Conservation (phyloP, 2,329 filamentous ascomycete genomes). For the Didymella segeticola region DNA sequence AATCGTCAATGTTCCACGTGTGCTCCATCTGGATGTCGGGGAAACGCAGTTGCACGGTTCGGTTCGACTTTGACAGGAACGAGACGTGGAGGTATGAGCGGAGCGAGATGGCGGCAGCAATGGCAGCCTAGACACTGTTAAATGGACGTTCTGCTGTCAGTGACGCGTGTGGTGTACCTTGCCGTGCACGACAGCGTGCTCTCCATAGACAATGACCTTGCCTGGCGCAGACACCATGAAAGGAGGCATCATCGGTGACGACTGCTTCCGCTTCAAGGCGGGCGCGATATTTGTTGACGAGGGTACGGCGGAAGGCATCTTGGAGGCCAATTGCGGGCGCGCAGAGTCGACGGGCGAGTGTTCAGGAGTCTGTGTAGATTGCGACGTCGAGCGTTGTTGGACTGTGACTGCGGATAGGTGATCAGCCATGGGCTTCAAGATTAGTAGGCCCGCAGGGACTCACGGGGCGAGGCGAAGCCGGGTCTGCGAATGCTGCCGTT, state of each 20-base stretch:
- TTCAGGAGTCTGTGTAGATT: conserved; percentile 38
- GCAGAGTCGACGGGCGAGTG: conserved; percentile 37
- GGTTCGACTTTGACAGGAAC: conserved; percentile 87
- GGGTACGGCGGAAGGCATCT: conserved; percentile 25
- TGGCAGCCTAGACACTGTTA: conserved; percentile 70
- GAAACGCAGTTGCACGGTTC: conserved; percentile 86
- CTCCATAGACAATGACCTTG: conserved; percentile 97
- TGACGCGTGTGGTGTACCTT: conserved; percentile 65
- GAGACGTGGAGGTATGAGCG: conserved; percentile 97
- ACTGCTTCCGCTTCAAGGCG: conserved; percentile 43
- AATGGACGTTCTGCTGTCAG: conserved; percentile 1
- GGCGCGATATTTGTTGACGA: conserved; percentile 22
- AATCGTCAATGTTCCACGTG: conserved; percentile 90
- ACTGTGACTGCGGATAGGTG: conserved; percentile 23
- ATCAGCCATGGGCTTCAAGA: conserved; percentile 21
- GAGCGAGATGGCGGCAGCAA: conserved; percentile 92
- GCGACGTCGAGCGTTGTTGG: conserved; percentile 32
- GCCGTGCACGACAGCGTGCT: conserved; percentile 96
- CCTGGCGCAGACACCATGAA: conserved; percentile 99
- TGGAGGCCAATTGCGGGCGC: conserved; percentile 35
- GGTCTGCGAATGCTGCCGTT: conserved; percentile 36
- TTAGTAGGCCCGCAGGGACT: conserved; percentile 7
- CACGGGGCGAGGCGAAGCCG: conserved; percentile 31
- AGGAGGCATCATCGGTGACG: conserved; percentile 74
- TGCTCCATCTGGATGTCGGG: conserved; percentile 89